A percentile compares a stretch with the other conserved stretches of the same genome.
Conservation (phyloP, 1,284 basidiomycete species). For the Trichosporon faecale region DNA sequence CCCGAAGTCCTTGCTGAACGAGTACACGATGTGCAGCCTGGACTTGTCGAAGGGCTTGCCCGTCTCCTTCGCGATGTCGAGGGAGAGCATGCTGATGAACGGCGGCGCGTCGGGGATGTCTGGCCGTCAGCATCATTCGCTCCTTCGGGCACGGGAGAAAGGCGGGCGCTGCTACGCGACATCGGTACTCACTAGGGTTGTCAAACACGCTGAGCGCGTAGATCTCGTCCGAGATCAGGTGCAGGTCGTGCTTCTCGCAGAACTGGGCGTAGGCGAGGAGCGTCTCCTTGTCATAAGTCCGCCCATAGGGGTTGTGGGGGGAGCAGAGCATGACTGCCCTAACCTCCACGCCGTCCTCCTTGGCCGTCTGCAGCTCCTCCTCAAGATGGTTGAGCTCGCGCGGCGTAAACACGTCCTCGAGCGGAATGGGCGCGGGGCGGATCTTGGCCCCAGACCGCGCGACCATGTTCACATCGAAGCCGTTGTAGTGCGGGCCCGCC, state of each 20-base stretch:
- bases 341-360: constrained; percentile 31
- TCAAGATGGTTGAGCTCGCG: constrained; percentile 20
- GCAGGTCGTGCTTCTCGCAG: constrained; percentile 52
- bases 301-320: constrained; percentile 53
- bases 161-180: too few species aligned
- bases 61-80: constrained; percentile 51
- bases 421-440: constrained; percentile 18
- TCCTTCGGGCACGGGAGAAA: too few species aligned
- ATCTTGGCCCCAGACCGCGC: constrained; percentile 11
- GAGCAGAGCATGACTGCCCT: constrained; percentile 49
- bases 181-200: constrained; percentile 32
- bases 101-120: constrained; percentile 35
- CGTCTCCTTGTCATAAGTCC: constrained; percentile 46
- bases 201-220: constrained; percentile 52
- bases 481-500: constrained; percentile 42
- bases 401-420: constrained; percentile 9
- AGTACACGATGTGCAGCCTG: constrained; percentile 49
- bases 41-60: constrained; percentile 45
- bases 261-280: constrained; percentile 52
- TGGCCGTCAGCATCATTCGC: constrained; percentile 17
- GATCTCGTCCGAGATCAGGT: constrained; percentile 53
- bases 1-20: constrained; percentile 54
- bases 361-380: constrained; percentile 27
- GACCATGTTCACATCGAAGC: constrained; percentile 34
- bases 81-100: constrained; percentile 51